Evolutionary conservation across 2,329 filamentous ascomycete species (phyloP).

Genomic region (Talaromyces sp.): DNA sequence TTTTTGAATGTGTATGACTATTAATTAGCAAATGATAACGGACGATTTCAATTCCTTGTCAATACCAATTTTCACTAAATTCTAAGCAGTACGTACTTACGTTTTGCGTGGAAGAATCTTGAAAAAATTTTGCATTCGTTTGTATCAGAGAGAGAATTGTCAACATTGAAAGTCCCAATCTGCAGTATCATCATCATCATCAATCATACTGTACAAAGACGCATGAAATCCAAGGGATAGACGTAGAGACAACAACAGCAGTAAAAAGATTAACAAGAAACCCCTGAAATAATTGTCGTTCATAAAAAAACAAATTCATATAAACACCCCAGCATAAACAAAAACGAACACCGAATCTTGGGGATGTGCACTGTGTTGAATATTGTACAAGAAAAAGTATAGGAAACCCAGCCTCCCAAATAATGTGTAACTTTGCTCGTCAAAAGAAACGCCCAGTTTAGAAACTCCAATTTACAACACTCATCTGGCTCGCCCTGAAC

Average conservation of each 20-base stretch:
- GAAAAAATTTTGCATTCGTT: too few species aligned
- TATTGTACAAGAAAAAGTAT: background rate
- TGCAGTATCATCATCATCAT: background rate
- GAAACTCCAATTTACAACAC: background rate
- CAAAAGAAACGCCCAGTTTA: slow-evolving; percentile 1
- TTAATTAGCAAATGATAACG: background rate
- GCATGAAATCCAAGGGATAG: background rate
- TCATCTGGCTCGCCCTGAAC: background rate
- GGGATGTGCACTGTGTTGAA: background rate
- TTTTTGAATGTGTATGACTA: background rate
- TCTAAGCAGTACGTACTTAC: too few species aligned
- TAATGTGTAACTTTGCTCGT: background rate
- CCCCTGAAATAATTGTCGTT: background rate
- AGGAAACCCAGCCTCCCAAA: background rate
- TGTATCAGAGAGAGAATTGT: background rate
- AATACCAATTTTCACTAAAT: too few species aligned
- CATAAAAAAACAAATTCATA: background rate
- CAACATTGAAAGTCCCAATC: background rate
- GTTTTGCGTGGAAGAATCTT: too few species aligned
- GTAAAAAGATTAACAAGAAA: background rate
- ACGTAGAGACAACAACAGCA: background rate
- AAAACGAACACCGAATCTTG: background rate
- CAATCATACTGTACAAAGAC: background rate
- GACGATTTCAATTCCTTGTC: too few species aligned
- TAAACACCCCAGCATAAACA: background rate